Evolutionary conservation across 176 grass and related monocot genomes (phyloP).

Genomic region (Panicum miliaceum): DNA sequence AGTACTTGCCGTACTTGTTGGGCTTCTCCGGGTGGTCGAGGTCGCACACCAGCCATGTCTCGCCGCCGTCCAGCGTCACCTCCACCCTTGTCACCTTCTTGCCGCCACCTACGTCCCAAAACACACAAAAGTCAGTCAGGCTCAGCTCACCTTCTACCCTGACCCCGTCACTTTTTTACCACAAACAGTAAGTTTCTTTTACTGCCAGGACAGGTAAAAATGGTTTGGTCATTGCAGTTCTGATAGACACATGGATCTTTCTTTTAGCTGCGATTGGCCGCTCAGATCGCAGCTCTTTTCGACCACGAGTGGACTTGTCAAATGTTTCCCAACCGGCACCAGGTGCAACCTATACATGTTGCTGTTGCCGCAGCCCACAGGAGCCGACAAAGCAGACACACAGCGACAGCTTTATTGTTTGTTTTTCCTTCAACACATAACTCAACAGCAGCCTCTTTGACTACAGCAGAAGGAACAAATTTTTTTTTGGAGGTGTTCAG

Average conservation of each 20-base stretch:
- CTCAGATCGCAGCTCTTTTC: neutral
- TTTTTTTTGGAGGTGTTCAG: neutral
- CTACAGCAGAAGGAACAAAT: neutral
- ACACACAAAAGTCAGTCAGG: neutral
- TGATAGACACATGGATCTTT: neutral
- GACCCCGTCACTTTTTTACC: neutral
- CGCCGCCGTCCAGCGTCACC: constrained; percentile 85
- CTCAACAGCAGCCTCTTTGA: neutral
- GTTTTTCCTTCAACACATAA: neutral
- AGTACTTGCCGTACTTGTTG: constrained; percentile 88
- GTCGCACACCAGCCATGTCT: constrained; percentile 76
- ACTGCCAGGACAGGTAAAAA: neutral
- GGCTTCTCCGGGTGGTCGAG: constrained; percentile 86
- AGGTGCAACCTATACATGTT: neutral
- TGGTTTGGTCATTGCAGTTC: neutral
- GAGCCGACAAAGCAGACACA: neutral
- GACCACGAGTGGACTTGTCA: neutral
- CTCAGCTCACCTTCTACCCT: neutral
- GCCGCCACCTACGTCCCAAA: constrained; percentile 58
- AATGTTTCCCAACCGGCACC: neutral
- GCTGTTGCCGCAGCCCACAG: neutral
- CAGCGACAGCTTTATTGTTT: neutral
- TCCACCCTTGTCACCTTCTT: constrained; percentile 92
- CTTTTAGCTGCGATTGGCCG: neutral
- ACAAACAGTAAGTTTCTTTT: neutral